Base-by-base conservation (phyloP, 2,329 filamentous ascomycete genomes). In the Berkeleyomyces basicola region DNA sequence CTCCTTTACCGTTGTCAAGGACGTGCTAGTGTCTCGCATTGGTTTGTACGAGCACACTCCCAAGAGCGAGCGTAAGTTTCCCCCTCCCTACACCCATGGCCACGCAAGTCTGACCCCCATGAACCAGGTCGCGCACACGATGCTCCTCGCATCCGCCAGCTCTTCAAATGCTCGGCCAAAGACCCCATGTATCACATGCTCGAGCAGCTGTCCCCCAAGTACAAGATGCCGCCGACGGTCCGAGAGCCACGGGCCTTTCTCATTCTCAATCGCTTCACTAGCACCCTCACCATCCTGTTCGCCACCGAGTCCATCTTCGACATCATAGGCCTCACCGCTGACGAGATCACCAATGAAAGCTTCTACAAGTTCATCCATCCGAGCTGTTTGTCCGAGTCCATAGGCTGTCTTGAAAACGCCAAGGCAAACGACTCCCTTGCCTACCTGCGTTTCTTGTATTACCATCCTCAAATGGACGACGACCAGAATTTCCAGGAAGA, bases 341-440 rank as follows among this genome's bases (percentile, higher is more conserved):
- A 84, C 33, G 79, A 86, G 62, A 80, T 95, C 66, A 80, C 83
- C 66, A 84, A 87, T 49, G 85, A 85, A 67, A 91, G 88, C 70
- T 95, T 95, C 71, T 95, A 95, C 71, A 87, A 90, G 68, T 92
- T 87, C 70, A 93, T 95, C 59, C 82, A 87, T 63, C 83, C 88
- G 67, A 86, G 84, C 65, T 93, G 88, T 67, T 76, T 93, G 37
- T 76, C 81, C 7, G 87, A 93, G 67, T 88, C 88, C 3, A 82
- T 92, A 42, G 81, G 83, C 66, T 91, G 87, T 68, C 74, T 95
- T 40, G 90, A 95, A 72, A 87, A 86, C 67, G 89, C 90, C 31
- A 95, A 95, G 71, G 86, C 86, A 37, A 95, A 95, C 68, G 88
- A 95, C 71, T 95, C 90, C 1, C 93, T 95, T 68, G 89, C 90